These are phyloP conservation scores for Straminergon stramineum DNA, from an alignment of 225 moss, liverwort and hornwort species.

Conservation along the genomic window DNA sequence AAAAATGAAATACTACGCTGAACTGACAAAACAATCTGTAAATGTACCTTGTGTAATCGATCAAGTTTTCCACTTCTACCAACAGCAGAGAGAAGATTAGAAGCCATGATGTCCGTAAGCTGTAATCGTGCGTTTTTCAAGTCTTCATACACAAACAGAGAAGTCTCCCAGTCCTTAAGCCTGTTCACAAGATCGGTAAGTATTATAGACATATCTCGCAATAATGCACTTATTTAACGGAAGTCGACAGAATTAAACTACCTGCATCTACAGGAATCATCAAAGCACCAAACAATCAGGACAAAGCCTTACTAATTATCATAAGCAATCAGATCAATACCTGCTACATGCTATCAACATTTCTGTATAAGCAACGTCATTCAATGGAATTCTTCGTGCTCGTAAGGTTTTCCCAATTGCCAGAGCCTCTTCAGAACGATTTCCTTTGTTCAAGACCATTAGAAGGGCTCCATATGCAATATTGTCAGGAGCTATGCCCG, in stretches of 20 bases:
- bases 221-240: neutral
- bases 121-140: slow-evolving; percentile 26
- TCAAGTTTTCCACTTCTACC: slow-evolving; percentile 64
- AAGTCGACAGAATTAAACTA: neutral
- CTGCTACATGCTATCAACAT: slow-evolving; percentile 70
- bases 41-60: slow-evolving; percentile 48
- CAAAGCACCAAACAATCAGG: neutral
- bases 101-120: slow-evolving; percentile 35
- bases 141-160: slow-evolving; percentile 51
- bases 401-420: slow-evolving; percentile 45
- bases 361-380: slow-evolving; percentile 43
- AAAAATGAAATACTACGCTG: neutral
- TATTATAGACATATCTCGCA: neutral
- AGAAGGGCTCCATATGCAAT: slow-evolving; percentile 69
- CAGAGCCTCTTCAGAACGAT: slow-evolving; percentile 48
- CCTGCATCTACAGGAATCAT: neutral
- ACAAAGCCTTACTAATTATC: neutral
- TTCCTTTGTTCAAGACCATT: slow-evolving; percentile 53
- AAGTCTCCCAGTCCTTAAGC: slow-evolving; percentile 60
- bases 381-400: slow-evolving; percentile 17
- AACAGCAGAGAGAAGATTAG: slow-evolving; percentile 56
- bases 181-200: slow-evolving; percentile 21
- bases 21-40: neutral
- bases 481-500: slow-evolving; percentile 47
- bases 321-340: slow-evolving; percentile 25